phyloP scores from a whole-genome alignment of 192 early-diverging fungal genomes.

The Allomyces macrogynus region DNA sequence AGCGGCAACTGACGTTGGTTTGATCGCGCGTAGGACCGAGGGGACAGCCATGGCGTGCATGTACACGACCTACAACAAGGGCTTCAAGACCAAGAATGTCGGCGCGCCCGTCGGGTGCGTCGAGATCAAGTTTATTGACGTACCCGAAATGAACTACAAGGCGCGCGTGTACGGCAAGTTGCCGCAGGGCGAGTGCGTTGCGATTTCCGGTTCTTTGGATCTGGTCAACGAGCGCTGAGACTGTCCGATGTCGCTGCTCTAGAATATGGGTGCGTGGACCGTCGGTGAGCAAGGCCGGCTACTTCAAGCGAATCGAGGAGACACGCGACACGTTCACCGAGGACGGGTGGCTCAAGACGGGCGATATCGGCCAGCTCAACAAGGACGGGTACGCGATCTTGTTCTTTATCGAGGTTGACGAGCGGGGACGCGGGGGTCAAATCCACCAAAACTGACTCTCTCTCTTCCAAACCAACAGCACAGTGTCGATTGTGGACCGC shows the following conservation, averaged over 20 bases:
- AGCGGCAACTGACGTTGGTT: background rate
- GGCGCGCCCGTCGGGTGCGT: constrained; percentile 53
- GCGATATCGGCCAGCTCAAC: constrained; percentile 75
- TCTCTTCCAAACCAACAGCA: background rate
- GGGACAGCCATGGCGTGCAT: constrained; percentile 48
- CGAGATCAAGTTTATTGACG: constrained; percentile 64
- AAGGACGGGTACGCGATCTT: constrained; percentile 24
- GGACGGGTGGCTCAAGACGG: constrained; percentile 76
- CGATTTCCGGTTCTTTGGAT: too few species aligned
- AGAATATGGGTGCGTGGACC: constrained; percentile 58
- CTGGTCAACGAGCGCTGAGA: too few species aligned
- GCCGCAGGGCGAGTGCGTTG: constrained; percentile 43
- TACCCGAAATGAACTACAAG: constrained; percentile 37
- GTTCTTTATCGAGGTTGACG: too few species aligned
- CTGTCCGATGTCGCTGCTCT: too few species aligned
- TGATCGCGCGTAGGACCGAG: constrained; percentile 76
- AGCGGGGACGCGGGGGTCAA: too few species aligned
- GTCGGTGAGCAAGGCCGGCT: constrained; percentile 46
- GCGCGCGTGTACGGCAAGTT: constrained; percentile 23
- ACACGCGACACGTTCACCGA: constrained; percentile 43
- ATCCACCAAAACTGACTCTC: too few species aligned
- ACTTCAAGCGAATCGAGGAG: constrained; percentile 46
- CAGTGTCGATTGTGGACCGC: constrained; percentile 69
- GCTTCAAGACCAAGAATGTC: constrained; percentile 32
- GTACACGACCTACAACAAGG: constrained; percentile 29